Percentiles rank a stretch among this genome's conserved stretches.
Evolutionary conservation across 1,284 basidiomycete genomes (phyloP).

Genomic region (Inonotus obliquus): DNA sequence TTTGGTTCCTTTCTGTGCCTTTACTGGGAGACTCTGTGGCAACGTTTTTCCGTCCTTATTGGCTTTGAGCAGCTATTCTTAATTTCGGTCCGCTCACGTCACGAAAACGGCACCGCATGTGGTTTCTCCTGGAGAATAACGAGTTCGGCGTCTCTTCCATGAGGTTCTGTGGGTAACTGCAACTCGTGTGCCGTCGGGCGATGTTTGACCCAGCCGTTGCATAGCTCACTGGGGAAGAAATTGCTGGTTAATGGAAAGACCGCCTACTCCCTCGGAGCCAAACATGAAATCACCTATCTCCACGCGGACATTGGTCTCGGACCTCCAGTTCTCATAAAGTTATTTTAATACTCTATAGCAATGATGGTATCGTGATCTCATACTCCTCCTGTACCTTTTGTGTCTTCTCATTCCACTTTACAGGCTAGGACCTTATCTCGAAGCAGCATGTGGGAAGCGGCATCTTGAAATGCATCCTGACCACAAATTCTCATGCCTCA

Average conservation of each 20-base stretch:
- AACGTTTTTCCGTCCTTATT: too few species aligned
- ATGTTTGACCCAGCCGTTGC: not conserved
- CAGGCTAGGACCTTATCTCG: not conserved
- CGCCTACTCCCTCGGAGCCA: too few species aligned
- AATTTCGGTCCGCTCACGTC: too few species aligned
- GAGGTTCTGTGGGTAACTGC: too few species aligned
- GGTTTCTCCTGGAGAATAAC: too few species aligned
- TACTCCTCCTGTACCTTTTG: not conserved
- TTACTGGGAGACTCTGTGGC: too few species aligned
- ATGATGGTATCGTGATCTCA: too few species aligned
- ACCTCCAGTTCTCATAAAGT: not conserved
- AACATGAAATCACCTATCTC: too few species aligned
- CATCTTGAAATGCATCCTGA: not conserved
- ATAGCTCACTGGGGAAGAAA: not conserved
- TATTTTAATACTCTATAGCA: not conserved
- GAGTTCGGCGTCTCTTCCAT: not conserved
- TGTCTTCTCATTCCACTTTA: not conserved
- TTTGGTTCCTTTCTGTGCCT: too few species aligned
- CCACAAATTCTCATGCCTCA: not conserved
- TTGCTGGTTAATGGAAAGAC: too few species aligned
- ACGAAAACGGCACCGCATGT: too few species aligned
- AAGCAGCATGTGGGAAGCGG: not conserved
- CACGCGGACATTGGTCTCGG: not conserved
- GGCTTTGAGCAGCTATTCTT: too few species aligned
- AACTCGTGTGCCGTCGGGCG: not conserved